A percentile compares a stretch with the other conserved stretches of the same genome.
Conservation (phyloP, 495 filamentous ascomycete genomes). For the Friedmanniomyces simplex region DNA sequence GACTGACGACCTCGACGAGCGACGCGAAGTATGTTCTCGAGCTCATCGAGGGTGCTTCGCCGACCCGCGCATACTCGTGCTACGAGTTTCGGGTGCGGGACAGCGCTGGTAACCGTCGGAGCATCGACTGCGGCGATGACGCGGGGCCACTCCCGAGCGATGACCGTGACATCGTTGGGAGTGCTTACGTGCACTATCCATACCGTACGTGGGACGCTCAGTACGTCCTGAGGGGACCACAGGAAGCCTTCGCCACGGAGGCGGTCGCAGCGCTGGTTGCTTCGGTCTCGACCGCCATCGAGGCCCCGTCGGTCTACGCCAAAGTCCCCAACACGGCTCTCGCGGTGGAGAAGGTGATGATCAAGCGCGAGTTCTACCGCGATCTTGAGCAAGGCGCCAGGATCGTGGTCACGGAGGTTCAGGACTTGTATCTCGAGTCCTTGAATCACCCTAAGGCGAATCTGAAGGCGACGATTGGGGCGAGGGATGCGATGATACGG, state of each 20-base stretch:
- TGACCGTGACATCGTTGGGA: conserved; percentile 16
- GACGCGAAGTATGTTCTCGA: conserved; percentile 1
- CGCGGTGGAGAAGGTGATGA: conserved; percentile 1
- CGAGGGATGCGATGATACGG: conserved; percentile 26
- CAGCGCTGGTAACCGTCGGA: background rate
- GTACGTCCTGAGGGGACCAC: conserved; percentile 17
- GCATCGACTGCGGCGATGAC: background rate
- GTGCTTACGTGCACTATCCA: conserved; percentile 37
- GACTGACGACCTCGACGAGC: conserved; percentile 1
- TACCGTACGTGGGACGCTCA: conserved; percentile 39
- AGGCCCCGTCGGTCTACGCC: conserved; percentile 1
- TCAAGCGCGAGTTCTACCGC: conserved; percentile 4
- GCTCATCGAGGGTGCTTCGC: background rate
- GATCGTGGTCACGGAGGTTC: conserved; percentile 36
- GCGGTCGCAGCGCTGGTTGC: background rate
- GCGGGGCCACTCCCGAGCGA: background rate
- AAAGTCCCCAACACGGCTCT: background rate
- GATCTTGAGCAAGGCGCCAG: background rate
- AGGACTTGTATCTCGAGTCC: conserved; percentile 28
- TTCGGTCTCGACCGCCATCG: background rate
- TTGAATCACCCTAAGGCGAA: background rate
- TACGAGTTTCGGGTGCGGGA: conserved; percentile 7
- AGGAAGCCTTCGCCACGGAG: background rate
- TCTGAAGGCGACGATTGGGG: background rate
- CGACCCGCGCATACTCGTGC: background rate